Evolutionary conservation across 257 asterid genomes (phyloP).

Genomic region (Petunia axillaris): DNA sequence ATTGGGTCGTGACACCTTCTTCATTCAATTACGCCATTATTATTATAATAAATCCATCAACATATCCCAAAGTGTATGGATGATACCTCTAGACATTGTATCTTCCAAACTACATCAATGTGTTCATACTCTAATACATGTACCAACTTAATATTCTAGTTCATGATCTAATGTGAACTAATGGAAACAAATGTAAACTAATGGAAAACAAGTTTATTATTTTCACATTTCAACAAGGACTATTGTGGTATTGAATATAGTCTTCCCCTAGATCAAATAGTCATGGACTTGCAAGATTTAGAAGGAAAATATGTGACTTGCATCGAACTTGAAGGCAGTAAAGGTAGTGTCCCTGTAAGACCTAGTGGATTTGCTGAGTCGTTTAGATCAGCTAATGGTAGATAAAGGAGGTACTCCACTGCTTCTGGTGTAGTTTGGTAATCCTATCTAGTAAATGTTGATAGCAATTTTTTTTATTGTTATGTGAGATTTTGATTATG

Average conservation of each 20-base stretch:
- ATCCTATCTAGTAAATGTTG: not conserved
- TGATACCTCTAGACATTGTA: too few relatives aligned
- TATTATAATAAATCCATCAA: too few relatives aligned
- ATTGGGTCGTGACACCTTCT: too few relatives aligned
- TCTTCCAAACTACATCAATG: too few relatives aligned
- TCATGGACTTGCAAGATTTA: constrained; percentile 82
- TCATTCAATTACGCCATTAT: too few relatives aligned
- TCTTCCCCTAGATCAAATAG: constrained; percentile 91
- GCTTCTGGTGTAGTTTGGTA: not conserved
- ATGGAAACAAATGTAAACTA: too few relatives aligned
- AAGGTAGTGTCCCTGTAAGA: constrained; percentile 84
- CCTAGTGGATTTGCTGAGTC: constrained; percentile 93
- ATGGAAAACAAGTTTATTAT: too few relatives aligned
- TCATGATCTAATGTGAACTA: too few relatives aligned
- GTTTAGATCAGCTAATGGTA: constrained; percentile 81
- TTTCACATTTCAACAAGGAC: constrained; percentile 40
- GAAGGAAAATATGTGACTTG: constrained; percentile 64
- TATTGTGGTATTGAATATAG: constrained; percentile 86
- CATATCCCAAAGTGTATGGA: too few relatives aligned
- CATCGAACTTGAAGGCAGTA: constrained; percentile 76
- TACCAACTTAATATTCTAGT: too few relatives aligned
- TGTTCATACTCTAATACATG: too few relatives aligned
- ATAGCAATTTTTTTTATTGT: not conserved
- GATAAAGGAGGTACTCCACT: constrained; percentile 39
- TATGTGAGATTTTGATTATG: constrained; percentile 24